Base-by-base conservation (phyloP, 495 filamentous ascomycete genomes). In the Hypoxylon subgilvum region DNA sequence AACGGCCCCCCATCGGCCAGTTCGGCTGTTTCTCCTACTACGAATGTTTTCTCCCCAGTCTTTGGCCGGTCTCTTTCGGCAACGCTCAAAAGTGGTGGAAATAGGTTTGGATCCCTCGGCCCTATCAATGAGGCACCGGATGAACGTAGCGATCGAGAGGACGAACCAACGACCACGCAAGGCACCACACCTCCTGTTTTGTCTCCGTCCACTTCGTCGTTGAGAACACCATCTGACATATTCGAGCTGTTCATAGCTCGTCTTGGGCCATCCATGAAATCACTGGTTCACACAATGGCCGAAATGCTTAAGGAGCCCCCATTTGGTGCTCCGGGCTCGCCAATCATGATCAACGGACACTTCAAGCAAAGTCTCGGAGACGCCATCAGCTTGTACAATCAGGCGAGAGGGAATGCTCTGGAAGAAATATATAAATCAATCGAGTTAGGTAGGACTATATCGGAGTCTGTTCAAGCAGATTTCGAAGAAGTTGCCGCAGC, bases 401-500 rank as follows among this genome's bases (percentile, higher is more conserved):
- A 78, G 38, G 86, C 92, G 12, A 80, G 93, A 61, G 79, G 84
- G 28, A 83, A 88, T 44, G 91, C 92, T 0, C 78, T 98, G 1
- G 79, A 84, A 45, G 76, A 84, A 43, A 77, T 98, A 10, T 97
- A 97, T 71, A 86, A 84, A 53, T 85, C 79, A 34, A 88, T 90
- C 48, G 85, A 90, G 46, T 75, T 89, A 17, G 81, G 83, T 31
- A 83, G 82, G 48, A 74, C 84, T 3, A 78, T 83, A 23, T 81
- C 83, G 1, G 76, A 88, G 25, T 86, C 86, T 32, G 77, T 90
- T n/a, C 88, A 93, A 55, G 94, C 94, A 4, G 94, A 96, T 67
- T 88, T 96, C 42, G 94, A 98, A 69, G 94, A 98, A 71, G 91
- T 97, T 6, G 90, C 92, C 23, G 94, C 94, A 4, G 93, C 90